Evolutionary conservation across 306 rosid species (phyloP).

Genomic region (Acacia confusa): DNA sequence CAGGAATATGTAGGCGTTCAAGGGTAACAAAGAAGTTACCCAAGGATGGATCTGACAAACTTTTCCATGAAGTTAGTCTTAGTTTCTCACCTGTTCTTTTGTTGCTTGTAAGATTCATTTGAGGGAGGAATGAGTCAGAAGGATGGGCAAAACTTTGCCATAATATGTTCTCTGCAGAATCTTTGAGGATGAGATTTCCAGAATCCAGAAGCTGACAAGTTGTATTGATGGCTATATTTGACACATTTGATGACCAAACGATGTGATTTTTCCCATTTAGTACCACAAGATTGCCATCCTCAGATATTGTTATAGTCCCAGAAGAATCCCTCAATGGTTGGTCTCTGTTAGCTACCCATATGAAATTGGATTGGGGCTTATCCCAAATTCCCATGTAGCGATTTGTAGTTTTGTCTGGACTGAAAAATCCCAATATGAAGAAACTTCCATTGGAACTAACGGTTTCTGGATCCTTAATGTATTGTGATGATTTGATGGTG

Average conservation of each 20-base stretch:
- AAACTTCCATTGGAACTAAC: neutral
- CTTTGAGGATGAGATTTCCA: neutral
- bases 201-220: neutral
- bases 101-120: neutral
- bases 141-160: neutral
- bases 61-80: neutral
- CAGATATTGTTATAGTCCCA: neutral
- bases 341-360: slow-evolving; percentile 6
- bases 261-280: neutral
- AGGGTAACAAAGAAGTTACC: slow-evolving; percentile 7
- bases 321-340: neutral
- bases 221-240: neutral
- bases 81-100: slow-evolving; percentile 4
- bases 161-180: neutral
- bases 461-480: neutral
- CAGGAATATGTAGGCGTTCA: neutral
- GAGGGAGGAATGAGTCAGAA: too few relatives aligned
- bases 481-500: neutral
- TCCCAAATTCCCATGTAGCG: neutral
- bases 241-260: neutral
- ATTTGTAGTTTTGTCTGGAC: neutral
- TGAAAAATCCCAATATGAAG: neutral
- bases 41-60: slow-evolving; percentile 9
- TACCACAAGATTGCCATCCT: neutral
- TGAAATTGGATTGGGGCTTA: neutral